Evolutionary conservation across 2,329 filamentous ascomycete genomes (phyloP).

Genomic region (Penicillium sp.): DNA sequence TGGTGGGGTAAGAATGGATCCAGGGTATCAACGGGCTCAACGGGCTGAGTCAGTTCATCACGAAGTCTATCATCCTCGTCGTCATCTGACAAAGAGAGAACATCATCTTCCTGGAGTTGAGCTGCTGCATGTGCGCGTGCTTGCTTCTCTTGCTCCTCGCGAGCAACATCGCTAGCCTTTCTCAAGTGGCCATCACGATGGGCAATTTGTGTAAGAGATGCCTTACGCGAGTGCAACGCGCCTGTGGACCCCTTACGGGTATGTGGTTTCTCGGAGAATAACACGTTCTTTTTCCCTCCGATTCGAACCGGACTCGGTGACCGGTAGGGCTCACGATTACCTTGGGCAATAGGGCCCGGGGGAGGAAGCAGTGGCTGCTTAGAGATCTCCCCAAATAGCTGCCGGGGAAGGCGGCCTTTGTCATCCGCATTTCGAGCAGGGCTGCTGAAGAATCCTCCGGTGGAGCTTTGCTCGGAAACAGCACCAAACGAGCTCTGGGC

Average conservation of each 20-base stretch:
- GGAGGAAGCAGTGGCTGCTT: constrained; percentile 39
- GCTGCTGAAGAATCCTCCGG: constrained; percentile 44
- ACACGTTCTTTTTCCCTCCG: constrained; percentile 26
- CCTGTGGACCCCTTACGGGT: constrained; percentile 37
- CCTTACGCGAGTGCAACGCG: constrained; percentile 43
- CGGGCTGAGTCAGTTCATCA: constrained; percentile 45
- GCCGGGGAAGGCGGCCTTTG: constrained; percentile 27
- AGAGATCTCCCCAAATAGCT: constrained; percentile 48
- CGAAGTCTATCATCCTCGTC: constrained; percentile 51
- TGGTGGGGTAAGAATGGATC: constrained; percentile 52
- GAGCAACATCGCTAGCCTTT: constrained; percentile 25
- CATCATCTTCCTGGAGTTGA: constrained; percentile 35
- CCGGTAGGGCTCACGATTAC: constrained; percentile 38
- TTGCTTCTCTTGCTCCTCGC: constrained; percentile 33
- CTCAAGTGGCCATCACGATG: constrained; percentile 29
- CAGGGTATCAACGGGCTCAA: constrained; percentile 45
- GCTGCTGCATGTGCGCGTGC: constrained; percentile 34
- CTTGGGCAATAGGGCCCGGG: constrained; percentile 34
- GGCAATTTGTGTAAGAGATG: constrained; percentile 36
- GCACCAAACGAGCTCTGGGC: constrained; percentile 48
- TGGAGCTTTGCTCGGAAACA: constrained; percentile 37
- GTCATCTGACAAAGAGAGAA: constrained; percentile 44
- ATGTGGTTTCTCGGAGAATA: constrained; percentile 31
- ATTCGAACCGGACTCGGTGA: constrained; percentile 50
- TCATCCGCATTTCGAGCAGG: constrained; percentile 32